phyloP scores from a whole-genome alignment of 192 early-diverging fungal species.

The Allomyces macrogynus region DNA sequence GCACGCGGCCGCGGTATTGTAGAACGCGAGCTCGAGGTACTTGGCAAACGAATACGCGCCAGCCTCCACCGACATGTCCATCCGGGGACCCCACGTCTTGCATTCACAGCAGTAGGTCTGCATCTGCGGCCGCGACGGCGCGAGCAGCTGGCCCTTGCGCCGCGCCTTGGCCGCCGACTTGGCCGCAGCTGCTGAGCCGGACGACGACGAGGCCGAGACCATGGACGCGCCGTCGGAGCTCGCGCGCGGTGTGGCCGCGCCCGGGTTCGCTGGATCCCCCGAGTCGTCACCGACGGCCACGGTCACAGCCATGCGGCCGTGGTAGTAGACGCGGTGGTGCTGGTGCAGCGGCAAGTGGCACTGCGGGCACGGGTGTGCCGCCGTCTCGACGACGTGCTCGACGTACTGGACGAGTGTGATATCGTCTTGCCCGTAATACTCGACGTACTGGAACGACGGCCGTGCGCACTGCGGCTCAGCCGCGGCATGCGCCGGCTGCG shows the following conservation, averaged over 20 bases:
- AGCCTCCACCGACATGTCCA: constrained; percentile 67
- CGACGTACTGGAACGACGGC: constrained; percentile 56
- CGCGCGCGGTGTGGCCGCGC: not conserved
- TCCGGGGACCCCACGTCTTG: constrained; percentile 43
- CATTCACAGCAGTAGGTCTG: constrained; percentile 52
- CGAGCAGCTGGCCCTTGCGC: not conserved
- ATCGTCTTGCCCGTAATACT: constrained; percentile 61
- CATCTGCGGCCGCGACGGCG: not conserved
- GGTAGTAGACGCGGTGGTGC: constrained; percentile 75
- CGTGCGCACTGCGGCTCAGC: constrained; percentile 3
- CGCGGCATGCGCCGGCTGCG: constrained; percentile 9
- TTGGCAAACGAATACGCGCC: constrained; percentile 97
- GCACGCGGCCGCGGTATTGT: constrained; percentile 27
- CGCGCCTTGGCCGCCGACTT: not conserved
- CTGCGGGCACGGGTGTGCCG: constrained; percentile 38
- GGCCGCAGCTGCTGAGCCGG: too few species aligned
- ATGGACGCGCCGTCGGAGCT: not conserved
- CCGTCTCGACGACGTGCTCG: constrained; percentile 32
- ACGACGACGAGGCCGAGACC: too few species aligned
- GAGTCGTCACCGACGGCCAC: constrained; percentile 41
- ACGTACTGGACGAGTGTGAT: constrained; percentile 74
- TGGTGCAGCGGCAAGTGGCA: constrained; percentile 60
- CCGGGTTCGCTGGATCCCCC: too few species aligned
- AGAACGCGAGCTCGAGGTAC: constrained; percentile 79
- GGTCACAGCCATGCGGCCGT: constrained; percentile 54